These are phyloP conservation scores for Breynia disticha DNA, from an alignment of 441 rosid genomes.

Conservation along the genomic window DNA sequence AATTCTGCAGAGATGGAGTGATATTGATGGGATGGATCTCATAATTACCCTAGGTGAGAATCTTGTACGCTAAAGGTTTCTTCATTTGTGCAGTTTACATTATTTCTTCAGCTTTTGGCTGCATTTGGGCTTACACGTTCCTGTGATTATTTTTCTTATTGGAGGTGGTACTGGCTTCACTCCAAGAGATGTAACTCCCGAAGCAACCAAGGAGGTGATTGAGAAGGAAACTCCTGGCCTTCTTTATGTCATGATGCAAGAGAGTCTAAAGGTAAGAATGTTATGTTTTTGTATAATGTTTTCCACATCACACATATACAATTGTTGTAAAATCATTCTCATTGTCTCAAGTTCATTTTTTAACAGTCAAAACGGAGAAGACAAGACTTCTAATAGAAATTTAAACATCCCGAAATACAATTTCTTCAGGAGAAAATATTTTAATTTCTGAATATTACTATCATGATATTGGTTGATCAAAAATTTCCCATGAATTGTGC, in stretches of 20 bases:
- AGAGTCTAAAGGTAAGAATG: constrained; percentile 71
- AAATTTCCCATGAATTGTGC: too few relatives aligned
- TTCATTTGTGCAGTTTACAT: constrained; percentile 2
- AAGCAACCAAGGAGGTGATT: constrained; percentile 82
- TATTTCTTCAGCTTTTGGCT: not conserved
- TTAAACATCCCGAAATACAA: too few relatives aligned
- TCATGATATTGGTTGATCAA: too few relatives aligned
- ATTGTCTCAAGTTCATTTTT: not conserved
- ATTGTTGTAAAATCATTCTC: not conserved
- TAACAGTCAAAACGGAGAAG: not conserved
- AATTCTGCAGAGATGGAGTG: constrained; percentile 68
- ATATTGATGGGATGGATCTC: constrained; percentile 67
- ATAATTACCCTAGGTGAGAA: constrained; percentile 75
- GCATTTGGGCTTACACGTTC: not conserved
- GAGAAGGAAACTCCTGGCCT: constrained; percentile 92
- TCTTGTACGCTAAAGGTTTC: constrained; percentile 7
- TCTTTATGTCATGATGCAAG: constrained; percentile 86
- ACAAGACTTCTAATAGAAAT: too few relatives aligned
- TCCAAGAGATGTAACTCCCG: constrained; percentile 96
- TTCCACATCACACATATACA: not conserved
- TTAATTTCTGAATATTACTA: too few relatives aligned
- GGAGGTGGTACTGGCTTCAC: constrained; percentile 93
- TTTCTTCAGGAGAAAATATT: too few relatives aligned
- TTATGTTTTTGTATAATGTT: not conserved
- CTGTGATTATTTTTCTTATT: constrained; percentile 14